Conservation (phyloP, 768 basidiomycete species). For the Hygrophorus russula region DNA sequence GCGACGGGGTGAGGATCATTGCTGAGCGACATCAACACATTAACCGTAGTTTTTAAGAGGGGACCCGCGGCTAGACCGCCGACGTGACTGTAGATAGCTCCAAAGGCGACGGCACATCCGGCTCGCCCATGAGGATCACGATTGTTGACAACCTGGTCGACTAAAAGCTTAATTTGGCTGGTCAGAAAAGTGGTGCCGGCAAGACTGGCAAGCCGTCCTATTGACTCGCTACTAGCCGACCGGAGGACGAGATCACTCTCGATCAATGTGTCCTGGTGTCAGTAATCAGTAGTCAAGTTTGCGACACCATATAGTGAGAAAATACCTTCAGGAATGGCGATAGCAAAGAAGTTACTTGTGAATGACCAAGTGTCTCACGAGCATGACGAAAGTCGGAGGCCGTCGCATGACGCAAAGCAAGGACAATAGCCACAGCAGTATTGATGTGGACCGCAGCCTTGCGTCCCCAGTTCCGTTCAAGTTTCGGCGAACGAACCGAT, state of each 20-base stretch:
- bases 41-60: conserved; percentile 88
- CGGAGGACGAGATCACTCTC: conserved; percentile 74
- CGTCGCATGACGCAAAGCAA: conserved; percentile 52
- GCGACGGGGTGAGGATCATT: conserved; percentile 96
- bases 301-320: neutral
- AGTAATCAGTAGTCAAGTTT: conserved; percentile 5
- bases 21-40: conserved; percentile 87
- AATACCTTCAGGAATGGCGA: conserved; percentile 70
- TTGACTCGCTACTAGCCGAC: conserved; percentile 72
- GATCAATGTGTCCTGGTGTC: conserved; percentile 57
- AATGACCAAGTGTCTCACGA: conserved; percentile 54
- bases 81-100: conserved; percentile 83
- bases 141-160: conserved; percentile 90
- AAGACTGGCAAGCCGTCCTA: conserved; percentile 78
- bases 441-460: conserved; percentile 80
- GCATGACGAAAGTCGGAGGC: conserved; percentile 42
- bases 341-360: conserved; percentile 48
- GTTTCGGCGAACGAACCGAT: conserved; percentile 57
- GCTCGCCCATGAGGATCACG: conserved; percentile 88
- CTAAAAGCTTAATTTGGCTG: conserved; percentile 77
- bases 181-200: conserved; percentile 80
- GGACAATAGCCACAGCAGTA: conserved; percentile 59
- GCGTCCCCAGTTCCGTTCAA: conserved; percentile 81
- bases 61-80: conserved; percentile 94
- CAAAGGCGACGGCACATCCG: conserved; percentile 88